phyloP scores from a whole-genome alignment of 768 basidiomycete species.

The Xerocomellus amylosporus region DNA sequence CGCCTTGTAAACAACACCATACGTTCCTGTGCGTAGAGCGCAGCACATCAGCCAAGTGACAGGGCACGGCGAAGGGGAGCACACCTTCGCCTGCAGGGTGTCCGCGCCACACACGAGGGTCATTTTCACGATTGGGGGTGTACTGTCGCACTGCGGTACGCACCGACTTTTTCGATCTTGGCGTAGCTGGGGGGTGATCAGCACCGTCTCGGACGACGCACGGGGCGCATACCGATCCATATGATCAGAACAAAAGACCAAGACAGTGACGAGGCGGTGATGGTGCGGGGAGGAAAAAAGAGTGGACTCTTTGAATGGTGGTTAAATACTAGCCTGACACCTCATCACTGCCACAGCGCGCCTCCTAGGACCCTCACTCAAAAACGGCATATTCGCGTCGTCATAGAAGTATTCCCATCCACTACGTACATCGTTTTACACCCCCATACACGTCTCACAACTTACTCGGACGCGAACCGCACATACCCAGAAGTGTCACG shows the following conservation, averaged over 20 bases:
- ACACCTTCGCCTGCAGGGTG: conserved; percentile 43
- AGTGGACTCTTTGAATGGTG: conserved; percentile 5
- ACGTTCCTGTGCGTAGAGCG: conserved; percentile 65
- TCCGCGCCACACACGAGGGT: conserved; percentile 18
- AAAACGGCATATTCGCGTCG: conserved; percentile 8
- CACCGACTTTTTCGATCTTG: conserved; percentile 98
- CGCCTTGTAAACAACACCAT: conserved; percentile 98
- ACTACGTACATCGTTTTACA: conserved; percentile 2
- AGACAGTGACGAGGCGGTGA: conserved; percentile 3
- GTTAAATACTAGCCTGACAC: conserved; percentile 17
- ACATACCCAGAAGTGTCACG: conserved; percentile 31
- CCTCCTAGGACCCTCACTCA: background rate
- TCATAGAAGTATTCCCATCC: conserved; percentile 18
- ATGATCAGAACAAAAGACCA: conserved; percentile 2
- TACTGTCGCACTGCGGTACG: conserved; percentile 37
- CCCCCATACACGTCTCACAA: background rate
- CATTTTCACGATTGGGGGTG: conserved; percentile 7
- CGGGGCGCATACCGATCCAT: conserved; percentile 35
- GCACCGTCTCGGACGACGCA: conserved; percentile 6
- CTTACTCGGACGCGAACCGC: background rate
- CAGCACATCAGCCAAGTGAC: conserved; percentile 2
- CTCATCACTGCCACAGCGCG: conserved; percentile 12
- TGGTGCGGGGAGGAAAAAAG: conserved; percentile 4
- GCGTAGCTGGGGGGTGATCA: conserved; percentile 67
- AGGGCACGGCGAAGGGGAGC: background rate